These are phyloP conservation scores for Beauveria medogensis DNA, from an alignment of 2,329 filamentous ascomycete genomes.

Conservation along the genomic window DNA sequence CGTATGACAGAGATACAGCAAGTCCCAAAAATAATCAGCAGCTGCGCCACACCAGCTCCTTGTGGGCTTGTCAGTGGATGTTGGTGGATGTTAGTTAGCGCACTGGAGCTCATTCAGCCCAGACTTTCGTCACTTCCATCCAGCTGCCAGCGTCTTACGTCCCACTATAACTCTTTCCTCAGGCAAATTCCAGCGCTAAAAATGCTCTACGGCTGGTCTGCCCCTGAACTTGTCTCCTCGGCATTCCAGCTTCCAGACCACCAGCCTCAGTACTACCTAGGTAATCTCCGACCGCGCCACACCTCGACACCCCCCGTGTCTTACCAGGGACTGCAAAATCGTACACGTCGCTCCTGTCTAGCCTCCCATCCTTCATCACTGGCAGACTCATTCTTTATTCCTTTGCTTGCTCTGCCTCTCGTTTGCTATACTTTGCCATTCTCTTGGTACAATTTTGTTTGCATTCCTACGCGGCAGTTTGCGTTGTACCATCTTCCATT, in stretches of 20 bases:
- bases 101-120: background rate
- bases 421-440: background rate
- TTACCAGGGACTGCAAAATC: background rate
- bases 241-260: background rate
- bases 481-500: background rate
- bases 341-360: slow-evolving; percentile 3
- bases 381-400: background rate
- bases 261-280: background rate
- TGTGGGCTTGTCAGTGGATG: background rate
- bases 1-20: no score
- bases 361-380: background rate
- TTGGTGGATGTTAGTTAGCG: background rate
- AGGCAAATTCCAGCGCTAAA: background rate
- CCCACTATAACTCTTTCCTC: background rate
- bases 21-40: background rate
- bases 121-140: background rate
- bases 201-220: background rate
- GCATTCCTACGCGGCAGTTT: background rate
- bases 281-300: slow-evolving; percentile 4
- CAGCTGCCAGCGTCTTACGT: background rate
- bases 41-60: background rate
- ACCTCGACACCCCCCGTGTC: background rate
- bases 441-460: background rate
- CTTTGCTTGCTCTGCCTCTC: background rate
- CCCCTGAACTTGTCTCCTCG: background rate